Conservation (phyloP, 1,284 basidiomycete species). For the Leucoagaricus sp. region DNA sequence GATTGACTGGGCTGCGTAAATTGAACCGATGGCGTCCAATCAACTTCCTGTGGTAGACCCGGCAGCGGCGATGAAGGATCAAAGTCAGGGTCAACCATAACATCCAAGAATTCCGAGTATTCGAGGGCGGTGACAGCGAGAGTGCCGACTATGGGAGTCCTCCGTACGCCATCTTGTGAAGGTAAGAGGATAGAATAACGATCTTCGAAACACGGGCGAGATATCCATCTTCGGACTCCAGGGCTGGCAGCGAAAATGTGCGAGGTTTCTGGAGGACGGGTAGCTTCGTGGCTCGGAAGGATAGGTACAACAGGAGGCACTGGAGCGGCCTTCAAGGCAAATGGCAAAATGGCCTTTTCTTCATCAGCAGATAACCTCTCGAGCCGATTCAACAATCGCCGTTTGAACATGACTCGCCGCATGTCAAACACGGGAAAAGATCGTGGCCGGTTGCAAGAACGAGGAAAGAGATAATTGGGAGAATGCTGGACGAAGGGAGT, state of each 20-base stretch:
- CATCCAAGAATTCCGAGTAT: slow-evolving; percentile 64
- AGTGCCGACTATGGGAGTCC: slow-evolving; percentile 38
- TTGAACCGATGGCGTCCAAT: background rate
- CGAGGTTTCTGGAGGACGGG: slow-evolving; percentile 42
- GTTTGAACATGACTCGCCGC: slow-evolving; percentile 50
- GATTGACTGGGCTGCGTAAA: background rate
- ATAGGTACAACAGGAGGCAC: slow-evolving; percentile 28
- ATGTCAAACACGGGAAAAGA: slow-evolving; percentile 45
- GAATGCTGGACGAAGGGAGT: slow-evolving; percentile 54
- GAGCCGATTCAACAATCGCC: slow-evolving; percentile 49
- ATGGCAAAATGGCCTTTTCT: slow-evolving; percentile 47
- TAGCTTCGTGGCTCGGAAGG: slow-evolving; percentile 44
- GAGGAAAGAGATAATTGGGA: slow-evolving; percentile 55
- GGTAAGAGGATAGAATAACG: slow-evolving; percentile 56
- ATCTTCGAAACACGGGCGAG: slow-evolving; percentile 76
- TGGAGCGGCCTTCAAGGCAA: slow-evolving; percentile 42
- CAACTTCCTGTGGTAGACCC: background rate
- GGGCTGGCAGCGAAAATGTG: slow-evolving; percentile 47
- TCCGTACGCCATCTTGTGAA: slow-evolving; percentile 36
- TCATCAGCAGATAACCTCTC: slow-evolving; percentile 39
- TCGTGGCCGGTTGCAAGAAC: slow-evolving; percentile 52
- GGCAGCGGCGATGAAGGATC: slow-evolving; percentile 17
- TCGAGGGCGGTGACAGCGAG: slow-evolving; percentile 75
- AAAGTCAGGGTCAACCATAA: slow-evolving; percentile 44
- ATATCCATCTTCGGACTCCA: slow-evolving; percentile 66